These are phyloP conservation scores for Coleophoma eucalyptorum DNA, from an alignment of 2,329 filamentous ascomycete species.

Conservation along the genomic window DNA sequence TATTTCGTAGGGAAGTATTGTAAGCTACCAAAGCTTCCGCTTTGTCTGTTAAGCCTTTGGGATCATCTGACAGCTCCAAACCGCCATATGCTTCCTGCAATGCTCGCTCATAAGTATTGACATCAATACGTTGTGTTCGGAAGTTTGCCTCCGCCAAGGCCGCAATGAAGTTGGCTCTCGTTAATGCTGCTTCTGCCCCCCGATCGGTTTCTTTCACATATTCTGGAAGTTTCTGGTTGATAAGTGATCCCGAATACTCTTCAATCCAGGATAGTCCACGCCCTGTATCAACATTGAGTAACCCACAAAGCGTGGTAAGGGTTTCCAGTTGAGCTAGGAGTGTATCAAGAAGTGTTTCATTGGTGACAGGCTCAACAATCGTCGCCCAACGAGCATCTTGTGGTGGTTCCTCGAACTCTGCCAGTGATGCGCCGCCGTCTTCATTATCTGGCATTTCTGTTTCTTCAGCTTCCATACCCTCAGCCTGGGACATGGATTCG, in stretches of 20 bases:
- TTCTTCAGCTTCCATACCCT: constrained; percentile 21
- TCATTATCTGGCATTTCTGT: constrained; percentile 28
- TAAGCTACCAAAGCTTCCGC: constrained; percentile 53
- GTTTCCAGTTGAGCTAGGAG: constrained; percentile 59
- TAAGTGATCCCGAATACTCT: constrained; percentile 47
- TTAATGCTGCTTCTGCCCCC: constrained; percentile 47
- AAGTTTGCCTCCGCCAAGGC: constrained; percentile 55
- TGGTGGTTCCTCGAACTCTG: constrained; percentile 3
- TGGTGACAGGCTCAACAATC: constrained; percentile 63
- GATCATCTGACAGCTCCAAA: constrained; percentile 35
- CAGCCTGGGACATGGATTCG: constrained; percentile 33
- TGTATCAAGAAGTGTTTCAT: constrained; percentile 63
- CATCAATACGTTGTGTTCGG: constrained; percentile 42
- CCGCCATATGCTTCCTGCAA: constrained; percentile 35
- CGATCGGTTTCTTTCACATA: constrained; percentile 40
- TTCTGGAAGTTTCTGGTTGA: constrained; percentile 48
- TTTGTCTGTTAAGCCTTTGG: constrained; percentile 47
- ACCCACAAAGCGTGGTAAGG: constrained; percentile 45
- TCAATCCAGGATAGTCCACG: constrained; percentile 52
- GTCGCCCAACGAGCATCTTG: constrained; percentile 59
- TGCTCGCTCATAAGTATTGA: constrained; percentile 15
- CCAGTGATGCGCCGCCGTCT: constrained; percentile 26
- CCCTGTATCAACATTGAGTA: constrained; percentile 34
- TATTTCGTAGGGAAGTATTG: constrained; percentile 31
- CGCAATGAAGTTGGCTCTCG: constrained; percentile 51